Evolutionary conservation across 208 protist genomes (phyloP), one percentile per base, ranked within the genome.

Genomic region (Crithidia bombi): DNA sequence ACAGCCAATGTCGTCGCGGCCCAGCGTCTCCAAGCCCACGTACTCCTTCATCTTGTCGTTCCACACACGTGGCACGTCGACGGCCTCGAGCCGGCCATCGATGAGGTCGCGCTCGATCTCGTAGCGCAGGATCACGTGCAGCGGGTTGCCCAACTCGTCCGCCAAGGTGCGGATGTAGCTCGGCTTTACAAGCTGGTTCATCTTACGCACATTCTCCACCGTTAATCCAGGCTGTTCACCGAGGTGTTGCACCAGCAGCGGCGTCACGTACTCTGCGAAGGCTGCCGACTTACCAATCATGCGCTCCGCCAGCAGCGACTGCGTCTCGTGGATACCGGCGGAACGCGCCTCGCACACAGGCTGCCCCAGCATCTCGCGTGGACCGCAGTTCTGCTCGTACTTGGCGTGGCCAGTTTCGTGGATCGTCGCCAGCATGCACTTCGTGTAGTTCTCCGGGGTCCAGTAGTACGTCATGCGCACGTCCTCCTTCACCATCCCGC

Each of bases 11-110:
- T 86, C 77, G 55, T 90, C 81, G 61, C 92, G 90, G 11, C 81
- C 85, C 19, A 85, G 66, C 67, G 91, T 92, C 35, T 91, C 81
- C 15, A 94, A 54, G 35, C 82, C 89, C 3, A 95, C 61, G 73
- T 94, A 92, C 36, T 71, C 75, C 79, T 94, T 87, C 86, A 95
- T 92, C 73, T 92, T 91, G 10, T 81, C 75, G 65, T 91, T 90
- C 88, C 90, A 94, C 61, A 86, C 78, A 17, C 56, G 58, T 43
- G 90, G 87, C 35, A 97, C 56, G 28, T 91, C 89, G 41, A 79
- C 86, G 1, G 80, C 82, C 58, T 82, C 75, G 51, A 93, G 65
- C 26, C 64, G 84, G 14, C 86, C 90, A 12, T 91, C 78, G 17
- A 95, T 83, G 15, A 97, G 69, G 50, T 79, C 69, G 28, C 73